phyloP scores from a whole-genome alignment of 2,329 filamentous ascomycete genomes.

The Corniculantispora saksenae region DNA sequence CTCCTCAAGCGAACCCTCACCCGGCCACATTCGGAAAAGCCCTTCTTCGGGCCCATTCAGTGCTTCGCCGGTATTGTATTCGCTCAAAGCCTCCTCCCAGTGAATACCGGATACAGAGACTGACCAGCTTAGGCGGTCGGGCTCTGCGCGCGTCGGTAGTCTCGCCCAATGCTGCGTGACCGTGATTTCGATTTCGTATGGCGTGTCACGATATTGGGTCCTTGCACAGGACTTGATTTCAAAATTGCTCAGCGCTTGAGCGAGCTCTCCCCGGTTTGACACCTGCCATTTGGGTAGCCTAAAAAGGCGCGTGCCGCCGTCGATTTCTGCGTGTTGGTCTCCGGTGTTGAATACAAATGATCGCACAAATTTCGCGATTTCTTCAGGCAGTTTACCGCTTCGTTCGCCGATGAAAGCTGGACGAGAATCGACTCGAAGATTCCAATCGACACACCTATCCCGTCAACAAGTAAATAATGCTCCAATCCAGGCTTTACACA shows the following conservation, averaged over 20 bases:
- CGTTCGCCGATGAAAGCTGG: background rate
- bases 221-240: conserved; percentile 30
- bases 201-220: conserved; percentile 33
- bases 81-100: conserved; percentile 40
- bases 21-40: conserved; percentile 35
- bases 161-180: conserved; percentile 32
- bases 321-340: background rate
- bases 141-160: conserved; percentile 17
- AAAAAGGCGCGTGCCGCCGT: background rate
- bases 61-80: conserved; percentile 25
- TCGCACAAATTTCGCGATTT: background rate
- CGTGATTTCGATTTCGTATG: conserved; percentile 36
- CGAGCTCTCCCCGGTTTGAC: conserved; percentile 17
- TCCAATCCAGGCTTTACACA: background rate
- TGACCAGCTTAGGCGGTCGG: conserved; percentile 31
- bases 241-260: conserved; percentile 11
- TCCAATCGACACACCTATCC: conserved; percentile 33
- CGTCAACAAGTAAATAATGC: background rate
- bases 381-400: background rate
- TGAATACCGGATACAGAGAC: conserved; percentile 36
- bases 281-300: conserved; percentile 9
- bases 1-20: conserved; percentile 28
- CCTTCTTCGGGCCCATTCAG: conserved; percentile 34
- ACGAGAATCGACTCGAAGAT: conserved; percentile 31
- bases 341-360: conserved; percentile 2